Base-by-base conservation (phyloP, 176 grass and related monocot genomes). In the barley (Hordeum vulgare) region DNA sequence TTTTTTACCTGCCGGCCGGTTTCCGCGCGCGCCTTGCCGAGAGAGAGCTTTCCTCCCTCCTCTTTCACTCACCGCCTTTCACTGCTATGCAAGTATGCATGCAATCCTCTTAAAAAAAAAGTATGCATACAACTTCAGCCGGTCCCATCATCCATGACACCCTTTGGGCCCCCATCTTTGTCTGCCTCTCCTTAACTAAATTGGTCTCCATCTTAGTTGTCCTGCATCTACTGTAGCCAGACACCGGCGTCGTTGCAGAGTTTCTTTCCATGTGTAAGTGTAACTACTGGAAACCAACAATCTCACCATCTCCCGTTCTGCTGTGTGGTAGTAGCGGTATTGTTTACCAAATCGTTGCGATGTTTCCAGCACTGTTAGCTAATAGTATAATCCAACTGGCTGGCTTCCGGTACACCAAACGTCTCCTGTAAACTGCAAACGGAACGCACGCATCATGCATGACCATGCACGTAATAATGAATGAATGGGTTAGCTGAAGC, bases 401-500 rank as follows among this genome's bases (percentile, higher is more conserved):
- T 15, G 26, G 61, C 61, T 63, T 14, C 13, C 0, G 61, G 61
- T 63, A 63, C 61, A 63, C 63, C 67, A 3, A 36, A 21, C 21
- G 65, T 27, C 11, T 28, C 18, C 9, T 31, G 29, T 21, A 7
- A 78, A 24, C 41, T 28, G 67, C 67, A 54, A 65, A 75, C 23
- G 42, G 41, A 45, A 57, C 24, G 64, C 17, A 15, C 47, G 34
- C 31, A 27, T 54, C 59, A 62, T n/a, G 28, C 60, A 87, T 33
- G 61, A 73, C 15, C 34, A 42, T 7, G 20, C 56, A 47, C 28
- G 40, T 33, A 21, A 42, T 57, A 58, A 73, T 76, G 61, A 58
- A 73, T 76, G 61, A 54, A 68, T 49, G 41, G 8, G 70, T 73
- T 73, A 49, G 74, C 62, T 77, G 62, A 77, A 57, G 59, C 56